phyloP scores from a whole-genome alignment of 2,329 filamentous ascomycete genomes.

The Davidsoniella virescens region DNA sequence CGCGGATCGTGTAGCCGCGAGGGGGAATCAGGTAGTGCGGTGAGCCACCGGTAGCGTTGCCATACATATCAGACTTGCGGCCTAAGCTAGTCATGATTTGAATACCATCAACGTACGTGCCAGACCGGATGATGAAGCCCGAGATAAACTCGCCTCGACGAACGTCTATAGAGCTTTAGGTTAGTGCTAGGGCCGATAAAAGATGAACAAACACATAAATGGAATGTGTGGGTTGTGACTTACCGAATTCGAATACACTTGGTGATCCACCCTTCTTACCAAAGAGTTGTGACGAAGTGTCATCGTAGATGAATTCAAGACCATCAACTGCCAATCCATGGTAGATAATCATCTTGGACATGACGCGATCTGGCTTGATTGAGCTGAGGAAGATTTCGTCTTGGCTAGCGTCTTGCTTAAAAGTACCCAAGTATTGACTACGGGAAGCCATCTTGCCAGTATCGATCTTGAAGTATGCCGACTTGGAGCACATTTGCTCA shows the following conservation, averaged over 20 bases:
- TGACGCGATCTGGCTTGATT: slow-evolving; percentile 50
- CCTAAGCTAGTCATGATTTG: slow-evolving; percentile 81
- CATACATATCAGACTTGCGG: slow-evolving; percentile 72
- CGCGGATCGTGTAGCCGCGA: slow-evolving; percentile 73
- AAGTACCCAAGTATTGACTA: slow-evolving; percentile 57
- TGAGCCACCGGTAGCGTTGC: slow-evolving; percentile 63
- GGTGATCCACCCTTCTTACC: slow-evolving; percentile 60
- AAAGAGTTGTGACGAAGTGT: slow-evolving; percentile 69
- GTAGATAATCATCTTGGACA: slow-evolving; percentile 61
- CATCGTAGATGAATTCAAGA: slow-evolving; percentile 85
- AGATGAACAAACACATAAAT: background rate
- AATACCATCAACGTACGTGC: slow-evolving; percentile 72
- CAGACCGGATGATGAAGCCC: slow-evolving; percentile 70
- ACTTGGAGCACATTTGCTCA: slow-evolving; percentile 51
- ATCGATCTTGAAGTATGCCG: slow-evolving; percentile 56
- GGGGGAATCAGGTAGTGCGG: slow-evolving; percentile 76
- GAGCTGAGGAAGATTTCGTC: slow-evolving; percentile 62
- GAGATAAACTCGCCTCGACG: slow-evolving; percentile 72
- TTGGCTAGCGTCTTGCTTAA: slow-evolving; percentile 52
- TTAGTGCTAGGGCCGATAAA: background rate
- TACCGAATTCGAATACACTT: slow-evolving; percentile 61
- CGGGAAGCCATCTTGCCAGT: slow-evolving; percentile 55
- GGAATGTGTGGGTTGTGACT: slow-evolving; percentile 18
- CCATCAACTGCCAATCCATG: slow-evolving; percentile 66
- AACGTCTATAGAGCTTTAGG: slow-evolving; percentile 9